Evolutionary conservation across 805 yeast species (phyloP).

Genomic region (Kodamaea hsintzibuensis): DNA sequence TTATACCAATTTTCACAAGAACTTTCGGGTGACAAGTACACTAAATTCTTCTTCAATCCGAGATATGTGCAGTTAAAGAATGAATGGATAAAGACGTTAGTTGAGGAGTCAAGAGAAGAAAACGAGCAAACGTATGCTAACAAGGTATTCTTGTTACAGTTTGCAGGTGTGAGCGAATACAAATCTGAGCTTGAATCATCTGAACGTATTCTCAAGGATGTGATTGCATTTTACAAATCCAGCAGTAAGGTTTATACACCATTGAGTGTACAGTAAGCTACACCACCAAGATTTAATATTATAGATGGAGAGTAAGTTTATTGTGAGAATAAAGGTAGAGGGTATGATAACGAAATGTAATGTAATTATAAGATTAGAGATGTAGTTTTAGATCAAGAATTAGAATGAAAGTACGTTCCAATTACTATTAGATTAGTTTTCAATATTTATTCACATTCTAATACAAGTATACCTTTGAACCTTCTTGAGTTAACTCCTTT

Average conservation of each 20-base stretch:
- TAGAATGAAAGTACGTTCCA: too few species aligned
- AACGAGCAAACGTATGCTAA: conserved; percentile 20
- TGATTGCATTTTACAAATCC: conserved; percentile 24
- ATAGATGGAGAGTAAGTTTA: too few species aligned
- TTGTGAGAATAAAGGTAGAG: too few species aligned
- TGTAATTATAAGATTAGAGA: not conserved
- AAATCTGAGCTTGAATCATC: conserved; percentile 1
- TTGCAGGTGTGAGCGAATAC: conserved; percentile 9
- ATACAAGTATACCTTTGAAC: conserved; percentile 55
- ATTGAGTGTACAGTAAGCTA: conserved; percentile 12
- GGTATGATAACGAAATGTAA: too few species aligned
- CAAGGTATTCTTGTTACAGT: conserved; percentile 23
- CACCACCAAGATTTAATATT: too few species aligned
- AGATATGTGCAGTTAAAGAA: conserved; percentile 26
- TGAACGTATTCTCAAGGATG: not conserved
- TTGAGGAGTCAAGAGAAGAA: conserved; percentile 3
- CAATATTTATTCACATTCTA: conserved; percentile 18
- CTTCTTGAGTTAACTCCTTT: conserved; percentile 40
- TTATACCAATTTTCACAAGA: conserved; percentile 20
- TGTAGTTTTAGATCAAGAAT: too few species aligned
- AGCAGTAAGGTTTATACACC: conserved; percentile 24
- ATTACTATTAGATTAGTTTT: not conserved
- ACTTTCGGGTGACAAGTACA: conserved; percentile 12
- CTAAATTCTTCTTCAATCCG: conserved; percentile 24
- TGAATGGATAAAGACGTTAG: conserved; percentile 25